Percentiles rank a stretch among this genome's conserved stretches.
phyloP scores from a whole-genome alignment of 768 basidiomycete species.

The Coprinopsis marcescibilis region DNA sequence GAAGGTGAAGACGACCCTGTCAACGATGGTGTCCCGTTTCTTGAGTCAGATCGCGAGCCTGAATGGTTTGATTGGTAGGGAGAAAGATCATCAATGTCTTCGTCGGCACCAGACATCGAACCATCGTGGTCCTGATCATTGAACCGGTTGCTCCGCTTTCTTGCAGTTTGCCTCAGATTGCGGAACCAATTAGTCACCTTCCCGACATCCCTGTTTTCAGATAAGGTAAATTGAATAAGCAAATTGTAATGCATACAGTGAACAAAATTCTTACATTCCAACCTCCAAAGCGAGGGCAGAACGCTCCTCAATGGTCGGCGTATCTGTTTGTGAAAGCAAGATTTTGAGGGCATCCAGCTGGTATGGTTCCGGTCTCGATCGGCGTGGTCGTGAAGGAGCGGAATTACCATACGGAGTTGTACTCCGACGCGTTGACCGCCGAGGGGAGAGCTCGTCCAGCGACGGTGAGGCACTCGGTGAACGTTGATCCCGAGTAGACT shows the following conservation, averaged over 20 bases:
- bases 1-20: constrained; percentile 46
- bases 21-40: constrained; percentile 39
- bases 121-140: constrained; percentile 38
- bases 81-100: constrained; percentile 34
- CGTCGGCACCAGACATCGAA: constrained; percentile 40
- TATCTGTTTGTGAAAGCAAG: constrained; percentile 60
- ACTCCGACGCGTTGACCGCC: constrained; percentile 34
- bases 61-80: constrained; percentile 39
- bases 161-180: constrained; percentile 75
- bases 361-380: constrained; percentile 73
- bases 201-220: constrained; percentile 71
- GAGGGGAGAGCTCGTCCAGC: constrained; percentile 33
- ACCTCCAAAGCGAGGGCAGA: constrained; percentile 67
- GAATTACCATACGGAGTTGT: constrained; percentile 41
- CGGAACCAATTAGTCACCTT: constrained; percentile 90
- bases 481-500: constrained; percentile 23
- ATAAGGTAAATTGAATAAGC: constrained; percentile 15
- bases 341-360: constrained; percentile 73
- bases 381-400: constrained; percentile 48
- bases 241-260: constrained; percentile 14
- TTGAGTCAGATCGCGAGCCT: constrained; percentile 4
- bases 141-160: constrained; percentile 57
- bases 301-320: constrained; percentile 78
- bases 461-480: constrained; percentile 38
- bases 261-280: constrained; percentile 54